Evolutionary conservation across 169 alveolate species (phyloP).

Genomic region (Plasmodium coatneyi): DNA sequence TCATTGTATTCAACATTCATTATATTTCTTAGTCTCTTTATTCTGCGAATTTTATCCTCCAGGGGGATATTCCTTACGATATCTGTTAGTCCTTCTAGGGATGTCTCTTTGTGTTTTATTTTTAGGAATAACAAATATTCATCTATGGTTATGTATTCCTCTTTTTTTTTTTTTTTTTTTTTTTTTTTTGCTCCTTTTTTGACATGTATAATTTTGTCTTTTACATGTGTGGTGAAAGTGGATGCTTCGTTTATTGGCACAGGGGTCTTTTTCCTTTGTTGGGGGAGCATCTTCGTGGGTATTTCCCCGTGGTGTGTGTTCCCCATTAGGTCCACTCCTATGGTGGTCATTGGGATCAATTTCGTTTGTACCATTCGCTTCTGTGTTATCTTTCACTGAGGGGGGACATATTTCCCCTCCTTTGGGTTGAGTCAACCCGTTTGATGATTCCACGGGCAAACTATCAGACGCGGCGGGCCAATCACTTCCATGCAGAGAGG

Average conservation of each 20-base stretch:
- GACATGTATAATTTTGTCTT: neutral
- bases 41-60: conserved; percentile 34
- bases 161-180: neutral
- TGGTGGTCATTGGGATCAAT: neutral
- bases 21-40: conserved; percentile 38
- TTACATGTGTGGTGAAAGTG: neutral
- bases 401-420: neutral
- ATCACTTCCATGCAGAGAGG: neutral
- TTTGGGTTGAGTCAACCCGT: neutral
- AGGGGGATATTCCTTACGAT: conserved; percentile 5
- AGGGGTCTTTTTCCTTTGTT: neutral
- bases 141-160: conserved; percentile 39
- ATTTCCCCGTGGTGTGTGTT: neutral
- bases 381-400: neutral
- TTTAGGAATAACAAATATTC: conserved; percentile 68
- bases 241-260: neutral
- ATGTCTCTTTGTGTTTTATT: conserved; percentile 44
- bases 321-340: neutral
- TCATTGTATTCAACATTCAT: conserved; percentile 40
- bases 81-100: conserved; percentile 18
- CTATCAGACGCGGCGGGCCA: neutral
- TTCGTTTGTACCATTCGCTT: neutral
- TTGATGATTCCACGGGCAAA: neutral
- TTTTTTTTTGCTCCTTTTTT: neutral
- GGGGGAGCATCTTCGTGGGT: neutral